Evolutionary conservation across 116 monocot genomes (phyloP), one percentile per base, ranked within the genome.

Genomic region (Trichopus zeylanicus): DNA sequence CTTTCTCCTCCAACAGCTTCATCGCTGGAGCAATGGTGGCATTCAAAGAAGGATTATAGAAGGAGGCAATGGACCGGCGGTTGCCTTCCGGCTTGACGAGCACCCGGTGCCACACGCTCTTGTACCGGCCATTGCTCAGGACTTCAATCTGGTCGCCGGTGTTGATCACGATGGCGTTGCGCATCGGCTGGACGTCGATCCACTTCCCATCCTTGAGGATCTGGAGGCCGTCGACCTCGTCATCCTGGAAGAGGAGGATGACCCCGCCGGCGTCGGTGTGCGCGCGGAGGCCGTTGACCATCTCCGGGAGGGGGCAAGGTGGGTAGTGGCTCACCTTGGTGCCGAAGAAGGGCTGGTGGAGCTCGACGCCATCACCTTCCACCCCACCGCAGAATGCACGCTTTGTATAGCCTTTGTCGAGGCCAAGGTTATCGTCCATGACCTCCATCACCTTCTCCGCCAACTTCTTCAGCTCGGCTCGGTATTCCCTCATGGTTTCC

Each of bases 241-340:
- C 63, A 18, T 57, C 64, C 37, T 64, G 55, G 35, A 57, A 58
- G 31, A 71, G 64, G 3, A 71, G 57, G 57, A 64, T 71, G 13
- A 71, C 47, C 4, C 63, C 63, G 1, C 53, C 28, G 11, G 57
- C 64, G 18, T 71, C 71, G 29, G 64, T 71, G 64, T 71, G 71
- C 7, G 71, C 49, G 0, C 57, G 58, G 18, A 57, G 47, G 15
- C 71, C 71, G 19, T 32, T 51, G 16, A 71, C 64, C 7, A 64
- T 47, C 9, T 64, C 57, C 0, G 47, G 48, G 56, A 29, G 63
- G 6, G 63, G 71, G 64, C 64, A 71, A 3, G 64, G 71, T 7
- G 71, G 71, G 57, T 71, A 71, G 31, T 63, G 51, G 55, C 64
- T 71, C 55, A 71, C 57, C 56, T 64, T 63, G 33, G 64, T 57